Percentiles rank a stretch among this genome's conserved stretches.
Conservation (phyloP, 2,329 filamentous ascomycete genomes). For the Passalora sequoiae region DNA sequence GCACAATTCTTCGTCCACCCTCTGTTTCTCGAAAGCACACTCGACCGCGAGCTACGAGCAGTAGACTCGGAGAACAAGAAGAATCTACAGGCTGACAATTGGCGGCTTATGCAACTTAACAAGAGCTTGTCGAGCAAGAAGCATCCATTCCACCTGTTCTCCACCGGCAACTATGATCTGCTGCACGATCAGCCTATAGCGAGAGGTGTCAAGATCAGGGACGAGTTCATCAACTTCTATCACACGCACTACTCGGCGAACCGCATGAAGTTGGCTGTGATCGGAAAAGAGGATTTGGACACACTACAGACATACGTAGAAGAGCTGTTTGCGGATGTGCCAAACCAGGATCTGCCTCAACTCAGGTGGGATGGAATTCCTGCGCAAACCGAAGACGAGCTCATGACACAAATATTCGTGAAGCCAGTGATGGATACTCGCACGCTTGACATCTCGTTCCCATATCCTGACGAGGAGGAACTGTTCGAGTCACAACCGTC, state of each 20-base stretch:
- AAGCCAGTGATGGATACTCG: slow-evolving; percentile 88
- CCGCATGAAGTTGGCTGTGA: slow-evolving; percentile 82
- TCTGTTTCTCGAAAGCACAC: slow-evolving; percentile 74
- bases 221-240: slow-evolving; percentile 91
- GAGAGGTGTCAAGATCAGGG: slow-evolving; percentile 74
- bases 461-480: slow-evolving; percentile 76
- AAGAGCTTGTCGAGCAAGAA: slow-evolving; percentile 82
- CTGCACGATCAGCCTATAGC: slow-evolving; percentile 77
- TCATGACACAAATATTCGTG: slow-evolving; percentile 70
- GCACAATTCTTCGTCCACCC: slow-evolving; percentile 90
- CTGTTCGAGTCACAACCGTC: slow-evolving; percentile 76
- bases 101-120: slow-evolving; percentile 81
- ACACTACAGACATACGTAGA: slow-evolving; percentile 77
- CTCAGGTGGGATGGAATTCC: slow-evolving; percentile 62
- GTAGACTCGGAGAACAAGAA: slow-evolving; percentile 98
- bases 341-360: slow-evolving; percentile 71
- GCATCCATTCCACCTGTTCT: slow-evolving; percentile 87
- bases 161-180: slow-evolving; percentile 81
- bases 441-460: slow-evolving; percentile 73
- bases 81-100: slow-evolving; percentile 85
- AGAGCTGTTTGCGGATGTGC: slow-evolving; percentile 74
- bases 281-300: slow-evolving; percentile 77
- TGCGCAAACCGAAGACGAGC: slow-evolving; percentile 55
- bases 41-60: slow-evolving; percentile 80
- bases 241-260: slow-evolving; percentile 87